Conservation (phyloP, 2,329 filamentous ascomycete species). For the Exophiala calicioides region DNA sequence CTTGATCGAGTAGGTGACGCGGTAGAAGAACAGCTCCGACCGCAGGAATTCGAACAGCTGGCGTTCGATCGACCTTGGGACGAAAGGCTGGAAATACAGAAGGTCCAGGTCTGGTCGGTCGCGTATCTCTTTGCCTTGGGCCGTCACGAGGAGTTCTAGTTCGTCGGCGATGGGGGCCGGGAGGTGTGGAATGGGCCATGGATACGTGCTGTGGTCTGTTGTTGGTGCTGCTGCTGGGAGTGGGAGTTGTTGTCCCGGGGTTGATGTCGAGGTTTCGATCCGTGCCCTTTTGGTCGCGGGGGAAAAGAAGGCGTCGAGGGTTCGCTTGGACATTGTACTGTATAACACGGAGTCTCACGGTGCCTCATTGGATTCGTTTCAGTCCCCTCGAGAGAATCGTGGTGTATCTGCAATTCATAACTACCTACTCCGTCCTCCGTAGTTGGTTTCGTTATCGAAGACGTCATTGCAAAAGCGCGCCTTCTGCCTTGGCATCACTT, state of each 20-base stretch:
- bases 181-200: constrained; percentile 53
- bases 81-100: constrained; percentile 73
- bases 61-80: constrained; percentile 58
- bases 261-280: neutral
- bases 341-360: too few relatives aligned
- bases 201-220: constrained; percentile 54
- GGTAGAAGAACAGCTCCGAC: constrained; percentile 71
- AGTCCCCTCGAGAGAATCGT: too few relatives aligned
- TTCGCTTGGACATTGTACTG: neutral
- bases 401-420: too few relatives aligned
- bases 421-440: too few relatives aligned
- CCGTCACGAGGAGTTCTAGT: constrained; percentile 41
- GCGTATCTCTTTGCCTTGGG: constrained; percentile 60
- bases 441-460: too few relatives aligned
- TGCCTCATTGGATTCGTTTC: too few relatives aligned
- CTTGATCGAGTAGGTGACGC: constrained; percentile 72
- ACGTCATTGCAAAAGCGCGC: neutral
- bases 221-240: constrained; percentile 1
- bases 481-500: too few relatives aligned
- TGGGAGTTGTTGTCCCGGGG: neutral
- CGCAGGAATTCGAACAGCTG: constrained; percentile 71
- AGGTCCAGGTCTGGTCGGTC: constrained; percentile 71
- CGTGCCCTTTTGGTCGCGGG: neutral
- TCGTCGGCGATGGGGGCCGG: constrained; percentile 45
- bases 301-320: neutral